phyloP scores from a whole-genome alignment of 768 basidiomycete genomes.

The Mycena galericulata region DNA sequence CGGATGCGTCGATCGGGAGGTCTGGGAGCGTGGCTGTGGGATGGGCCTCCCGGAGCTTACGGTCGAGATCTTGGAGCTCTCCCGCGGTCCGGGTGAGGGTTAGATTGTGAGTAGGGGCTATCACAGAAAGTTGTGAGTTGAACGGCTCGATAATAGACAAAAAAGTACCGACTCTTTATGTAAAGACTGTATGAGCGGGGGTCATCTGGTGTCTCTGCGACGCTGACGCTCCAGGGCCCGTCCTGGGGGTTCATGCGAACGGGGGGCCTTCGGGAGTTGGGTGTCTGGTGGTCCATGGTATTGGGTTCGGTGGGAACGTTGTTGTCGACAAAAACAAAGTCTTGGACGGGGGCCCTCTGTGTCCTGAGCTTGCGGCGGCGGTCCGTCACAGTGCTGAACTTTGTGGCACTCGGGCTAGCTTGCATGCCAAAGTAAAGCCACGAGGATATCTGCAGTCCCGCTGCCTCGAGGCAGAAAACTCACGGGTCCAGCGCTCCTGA shows the following conservation, averaged over 20 bases:
- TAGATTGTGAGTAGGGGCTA: slow-evolving; percentile 91
- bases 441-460: slow-evolving; percentile 32
- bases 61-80: slow-evolving; percentile 86
- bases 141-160: slow-evolving; percentile 14
- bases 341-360: slow-evolving; percentile 11
- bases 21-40: slow-evolving; percentile 68
- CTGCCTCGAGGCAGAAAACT: slow-evolving; percentile 34
- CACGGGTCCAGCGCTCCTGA: slow-evolving; percentile 5
- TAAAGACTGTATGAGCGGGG: slow-evolving; percentile 82
- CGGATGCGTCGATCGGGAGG: slow-evolving; percentile 70
- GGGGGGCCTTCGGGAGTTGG: slow-evolving; percentile 54
- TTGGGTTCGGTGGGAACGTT: slow-evolving; percentile 56
- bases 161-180: slow-evolving; percentile 82
- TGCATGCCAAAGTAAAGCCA: slow-evolving; percentile 23
- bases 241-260: slow-evolving; percentile 80
- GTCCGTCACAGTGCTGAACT: slow-evolving; percentile 34
- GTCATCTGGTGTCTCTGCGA: slow-evolving; percentile 87
- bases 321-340: slow-evolving; percentile 49
- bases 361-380: slow-evolving; percentile 32
- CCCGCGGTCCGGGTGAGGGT: slow-evolving; percentile 83
- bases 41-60: slow-evolving; percentile 77
- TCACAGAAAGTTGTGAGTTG: slow-evolving; percentile 37
- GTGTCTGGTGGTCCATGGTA: slow-evolving; percentile 51
- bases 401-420: slow-evolving; percentile 6
- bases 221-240: slow-evolving; percentile 89